Conservation (phyloP, 768 basidiomycete species). For the Aureoboletus auriporus region DNA sequence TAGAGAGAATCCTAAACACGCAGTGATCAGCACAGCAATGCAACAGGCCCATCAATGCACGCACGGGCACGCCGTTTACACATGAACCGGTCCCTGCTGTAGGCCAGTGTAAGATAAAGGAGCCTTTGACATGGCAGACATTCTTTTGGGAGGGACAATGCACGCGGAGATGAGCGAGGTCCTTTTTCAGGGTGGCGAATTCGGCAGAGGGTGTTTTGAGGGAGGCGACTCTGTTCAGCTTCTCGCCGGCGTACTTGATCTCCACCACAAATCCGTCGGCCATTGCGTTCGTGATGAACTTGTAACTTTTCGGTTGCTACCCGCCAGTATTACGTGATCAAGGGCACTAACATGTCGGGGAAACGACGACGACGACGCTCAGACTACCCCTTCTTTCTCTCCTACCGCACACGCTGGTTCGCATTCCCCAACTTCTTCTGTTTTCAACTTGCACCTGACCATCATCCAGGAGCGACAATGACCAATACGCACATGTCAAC, state of each 20-base stretch:
- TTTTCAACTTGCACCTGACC: not conserved
- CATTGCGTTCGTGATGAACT: too few species aligned
- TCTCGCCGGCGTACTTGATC: conserved; percentile 14
- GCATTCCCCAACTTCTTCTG: not conserved
- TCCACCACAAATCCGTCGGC: too few species aligned
- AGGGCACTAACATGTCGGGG: too few species aligned
- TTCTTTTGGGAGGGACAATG: conserved; percentile 27
- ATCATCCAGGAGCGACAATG: conserved; percentile 71
- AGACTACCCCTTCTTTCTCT: conserved; percentile 58
- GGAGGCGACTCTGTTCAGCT: conserved; percentile 11
- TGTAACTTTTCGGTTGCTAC: too few species aligned
- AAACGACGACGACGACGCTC: conserved; percentile 38
- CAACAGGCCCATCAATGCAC: not conserved
- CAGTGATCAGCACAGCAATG: too few species aligned
- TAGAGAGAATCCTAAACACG: conserved; percentile 19
- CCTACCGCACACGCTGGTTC: conserved; percentile 70
- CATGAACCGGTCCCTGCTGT: conserved; percentile 3
- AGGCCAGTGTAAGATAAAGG: conserved; percentile 28
- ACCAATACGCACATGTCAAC: conserved; percentile 81
- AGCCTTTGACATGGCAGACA: conserved; percentile 15
- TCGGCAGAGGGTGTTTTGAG: conserved; percentile 11
- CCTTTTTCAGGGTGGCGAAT: conserved; percentile 23
- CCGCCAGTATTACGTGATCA: too few species aligned
- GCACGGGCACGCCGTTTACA: conserved; percentile 3
- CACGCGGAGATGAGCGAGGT: conserved; percentile 28